Evolutionary conservation across 371 early-diverging fungal genomes (phyloP).

Genomic region (Thermomucor indicae-seudaticae): DNA sequence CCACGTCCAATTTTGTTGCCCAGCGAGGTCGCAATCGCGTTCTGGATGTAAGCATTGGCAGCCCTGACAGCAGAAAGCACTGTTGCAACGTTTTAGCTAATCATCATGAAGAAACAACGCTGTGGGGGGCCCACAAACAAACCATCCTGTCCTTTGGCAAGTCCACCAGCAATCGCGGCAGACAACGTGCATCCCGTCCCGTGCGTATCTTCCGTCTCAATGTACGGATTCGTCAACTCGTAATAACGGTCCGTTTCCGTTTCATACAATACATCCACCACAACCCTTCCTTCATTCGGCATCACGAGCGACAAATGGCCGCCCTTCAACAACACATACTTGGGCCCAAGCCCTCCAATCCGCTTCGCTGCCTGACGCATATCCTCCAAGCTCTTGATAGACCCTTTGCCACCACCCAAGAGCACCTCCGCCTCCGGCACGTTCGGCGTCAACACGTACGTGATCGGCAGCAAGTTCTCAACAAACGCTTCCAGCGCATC

Average conservation of each 20-base stretch:
- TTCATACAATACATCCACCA: constrained; percentile 69
- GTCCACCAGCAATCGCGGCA: constrained; percentile 71
- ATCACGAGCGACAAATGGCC: constrained; percentile 70
- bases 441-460: constrained; percentile 74
- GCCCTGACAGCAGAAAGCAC: constrained; percentile 39
- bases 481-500: constrained; percentile 60
- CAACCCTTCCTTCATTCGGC: constrained; percentile 15
- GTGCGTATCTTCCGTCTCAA: constrained; percentile 70
- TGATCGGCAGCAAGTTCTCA: constrained; percentile 59
- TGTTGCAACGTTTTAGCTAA: constrained; percentile 7
- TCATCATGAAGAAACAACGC: background rate
- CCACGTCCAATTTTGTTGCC: constrained; percentile 60
- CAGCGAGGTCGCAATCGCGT: constrained; percentile 51
- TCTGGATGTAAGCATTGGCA: constrained; percentile 53
- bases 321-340: constrained; percentile 73
- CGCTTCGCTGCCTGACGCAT: constrained; percentile 54
- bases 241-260: constrained; percentile 20
- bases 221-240: constrained; percentile 51
- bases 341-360: constrained; percentile 45
- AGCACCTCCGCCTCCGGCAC: constrained; percentile 78
- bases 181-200: constrained; percentile 88
- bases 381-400: constrained; percentile 47
- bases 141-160: constrained; percentile 60
- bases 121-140: constrained; percentile 3
- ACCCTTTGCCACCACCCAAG: constrained; percentile 13